Conservation (phyloP, 1,284 basidiomycete species). For the Apiotrichum mycotoxinovorans region DNA sequence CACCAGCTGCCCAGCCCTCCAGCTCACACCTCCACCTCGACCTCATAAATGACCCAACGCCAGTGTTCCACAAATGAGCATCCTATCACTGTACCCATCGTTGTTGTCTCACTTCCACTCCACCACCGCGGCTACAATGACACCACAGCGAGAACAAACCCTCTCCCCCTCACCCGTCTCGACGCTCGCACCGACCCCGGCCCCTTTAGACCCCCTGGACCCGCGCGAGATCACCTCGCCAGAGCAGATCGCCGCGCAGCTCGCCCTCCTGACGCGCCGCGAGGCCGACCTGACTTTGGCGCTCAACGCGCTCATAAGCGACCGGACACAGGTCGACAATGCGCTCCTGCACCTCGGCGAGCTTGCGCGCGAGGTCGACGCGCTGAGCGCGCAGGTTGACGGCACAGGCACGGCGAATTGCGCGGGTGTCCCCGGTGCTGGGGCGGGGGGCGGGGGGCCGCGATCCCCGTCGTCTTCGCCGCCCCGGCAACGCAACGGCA, state of each 20-base stretch:
- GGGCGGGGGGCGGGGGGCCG: too few relatives aligned
- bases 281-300: conserved; percentile 72
- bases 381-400: conserved; percentile 61
- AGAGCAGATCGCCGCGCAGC: conserved; percentile 42
- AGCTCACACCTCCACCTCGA: neutral
- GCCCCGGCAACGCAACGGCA: too few relatives aligned
- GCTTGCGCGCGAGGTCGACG: conserved; percentile 63
- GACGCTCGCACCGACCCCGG: conserved; percentile 9
- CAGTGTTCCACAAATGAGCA: too few relatives aligned
- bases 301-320: conserved; percentile 68
- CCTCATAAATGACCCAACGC: too few relatives aligned
- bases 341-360: conserved; percentile 64
- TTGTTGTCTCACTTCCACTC: neutral
- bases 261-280: conserved; percentile 64
- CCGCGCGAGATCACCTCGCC: conserved; percentile 39
- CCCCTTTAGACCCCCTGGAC: conserved; percentile 28
- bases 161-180: neutral
- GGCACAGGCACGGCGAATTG: too few relatives aligned
- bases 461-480: too few relatives aligned
- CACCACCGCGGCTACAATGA: neutral
- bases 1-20: neutral
- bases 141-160: neutral
- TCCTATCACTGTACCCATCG: too few relatives aligned
- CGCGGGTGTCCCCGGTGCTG: too few relatives aligned
- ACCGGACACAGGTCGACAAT: conserved; percentile 62